phyloP scores from a whole-genome alignment of 768 basidiomycete genomes.

The Suillus subaureus region DNA sequence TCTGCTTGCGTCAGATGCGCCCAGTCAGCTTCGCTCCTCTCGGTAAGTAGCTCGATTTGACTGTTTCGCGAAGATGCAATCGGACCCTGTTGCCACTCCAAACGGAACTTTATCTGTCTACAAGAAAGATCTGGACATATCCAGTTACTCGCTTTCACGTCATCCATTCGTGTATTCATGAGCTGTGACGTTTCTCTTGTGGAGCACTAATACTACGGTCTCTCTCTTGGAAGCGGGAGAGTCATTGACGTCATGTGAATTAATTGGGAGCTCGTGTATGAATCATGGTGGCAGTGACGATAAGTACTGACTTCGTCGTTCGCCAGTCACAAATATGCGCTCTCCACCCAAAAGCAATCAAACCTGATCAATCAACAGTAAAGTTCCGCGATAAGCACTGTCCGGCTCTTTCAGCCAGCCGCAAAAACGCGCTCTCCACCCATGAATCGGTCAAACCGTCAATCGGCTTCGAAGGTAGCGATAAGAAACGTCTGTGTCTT shows the following conservation, averaged over 20 bases:
- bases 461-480: not conserved
- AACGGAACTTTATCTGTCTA: not conserved
- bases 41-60: not conserved
- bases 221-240: not conserved
- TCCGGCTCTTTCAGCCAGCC: not conserved
- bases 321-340: not conserved
- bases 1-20: not conserved
- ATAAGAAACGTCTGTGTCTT: not conserved
- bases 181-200: not conserved
- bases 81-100: not conserved
- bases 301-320: not conserved
- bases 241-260: slow-evolving; percentile 2
- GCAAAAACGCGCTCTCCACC: not conserved
- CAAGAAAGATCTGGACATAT: not conserved
- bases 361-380: not conserved
- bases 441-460: not conserved
- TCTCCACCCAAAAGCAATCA: not conserved
- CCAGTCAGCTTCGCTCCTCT: not conserved
- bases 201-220: not conserved
- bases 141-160: not conserved
- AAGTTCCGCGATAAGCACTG: not conserved
- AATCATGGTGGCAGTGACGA: not conserved
- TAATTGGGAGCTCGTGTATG: too few relatives aligned
- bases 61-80: not conserved
- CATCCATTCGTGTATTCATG: not conserved